Conservation (phyloP, 108 stramenopile genomes). For the Parietichytrium sp. region DNA sequence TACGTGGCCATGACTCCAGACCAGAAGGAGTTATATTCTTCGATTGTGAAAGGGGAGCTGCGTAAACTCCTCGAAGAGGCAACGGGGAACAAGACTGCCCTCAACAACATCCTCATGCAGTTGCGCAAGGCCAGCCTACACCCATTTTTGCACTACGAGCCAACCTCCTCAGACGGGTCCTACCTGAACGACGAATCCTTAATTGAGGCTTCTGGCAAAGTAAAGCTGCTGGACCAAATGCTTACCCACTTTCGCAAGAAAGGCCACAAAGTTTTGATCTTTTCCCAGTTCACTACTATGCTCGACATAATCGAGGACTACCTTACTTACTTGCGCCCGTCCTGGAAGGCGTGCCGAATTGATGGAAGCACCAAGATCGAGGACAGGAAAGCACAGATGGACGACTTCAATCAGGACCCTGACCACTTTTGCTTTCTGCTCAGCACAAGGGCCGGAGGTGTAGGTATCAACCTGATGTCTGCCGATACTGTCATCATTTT, state of each 20-base stretch:
- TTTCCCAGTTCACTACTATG: constrained; percentile 90
- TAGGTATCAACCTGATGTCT: constrained; percentile 90
- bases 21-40: constrained; percentile 83
- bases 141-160: constrained; percentile 79
- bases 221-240: constrained; percentile 85
- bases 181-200: constrained; percentile 67
- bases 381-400: constrained; percentile 89
- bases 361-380: constrained; percentile 86
- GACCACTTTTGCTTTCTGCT: constrained; percentile 86
- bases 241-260: constrained; percentile 78
- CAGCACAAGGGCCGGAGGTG: constrained; percentile 89
- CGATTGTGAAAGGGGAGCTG: constrained; percentile 48
- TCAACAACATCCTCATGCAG: constrained; percentile 89
- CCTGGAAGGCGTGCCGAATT: constrained; percentile 66
- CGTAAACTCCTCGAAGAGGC: background rate
- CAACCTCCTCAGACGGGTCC: constrained; percentile 72
- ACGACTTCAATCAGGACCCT: constrained; percentile 85
- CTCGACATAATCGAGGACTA: constrained; percentile 90
- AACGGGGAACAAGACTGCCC: constrained; percentile 44
- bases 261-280: constrained; percentile 90
- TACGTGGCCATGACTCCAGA: constrained; percentile 76
- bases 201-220: constrained; percentile 81
- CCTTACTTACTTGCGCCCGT: constrained; percentile 63
- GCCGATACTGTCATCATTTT: constrained; percentile 95
- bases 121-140: constrained; percentile 87